Conservation (phyloP, 805 yeast genomes). For the Maudiozyma pseudohumilis region DNA sequence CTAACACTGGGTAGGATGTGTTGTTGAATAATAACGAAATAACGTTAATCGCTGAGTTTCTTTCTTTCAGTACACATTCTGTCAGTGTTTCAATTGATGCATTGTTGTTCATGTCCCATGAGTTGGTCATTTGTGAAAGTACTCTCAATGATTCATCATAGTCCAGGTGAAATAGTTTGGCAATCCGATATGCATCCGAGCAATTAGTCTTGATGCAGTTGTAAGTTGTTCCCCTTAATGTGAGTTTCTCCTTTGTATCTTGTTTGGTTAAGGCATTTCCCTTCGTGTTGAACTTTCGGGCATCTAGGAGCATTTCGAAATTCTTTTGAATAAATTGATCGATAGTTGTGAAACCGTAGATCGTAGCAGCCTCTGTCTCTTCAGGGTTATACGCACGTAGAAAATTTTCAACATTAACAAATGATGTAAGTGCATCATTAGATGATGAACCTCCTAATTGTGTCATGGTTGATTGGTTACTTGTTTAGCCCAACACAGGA, state of each 20-base stretch:
- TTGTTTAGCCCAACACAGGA: too few species aligned
- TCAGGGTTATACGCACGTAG: constrained; percentile 7
- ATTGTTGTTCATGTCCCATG: constrained; percentile 29
- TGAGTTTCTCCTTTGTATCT: constrained; percentile 11
- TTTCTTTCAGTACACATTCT: constrained; percentile 37
- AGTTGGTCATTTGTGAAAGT: constrained; percentile 27
- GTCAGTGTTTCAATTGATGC: constrained; percentile 28
- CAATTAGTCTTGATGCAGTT: constrained; percentile 30
- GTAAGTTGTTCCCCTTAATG: constrained; percentile 34
- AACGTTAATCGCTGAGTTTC: constrained; percentile 39
- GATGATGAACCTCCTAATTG: too few species aligned
- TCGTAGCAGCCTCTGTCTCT: constrained; percentile 6
- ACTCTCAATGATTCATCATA: constrained; percentile 41
- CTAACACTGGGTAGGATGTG: constrained; percentile 16
- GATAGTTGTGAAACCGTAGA: constrained; percentile 10
- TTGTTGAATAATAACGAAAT: constrained; percentile 26
- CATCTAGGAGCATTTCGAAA: constrained; percentile 7
- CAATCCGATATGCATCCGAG: constrained; percentile 33
- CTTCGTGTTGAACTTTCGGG: constrained; percentile 8
- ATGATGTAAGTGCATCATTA: constrained; percentile 1
- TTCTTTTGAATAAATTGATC: constrained; percentile 11
- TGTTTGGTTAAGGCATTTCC: background rate
- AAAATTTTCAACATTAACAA: constrained; percentile 12
- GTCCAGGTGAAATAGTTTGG: constrained; percentile 33
- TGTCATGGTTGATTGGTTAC: too few species aligned